These are phyloP conservation scores for Gaultheria prostrata DNA, from an alignment of 148 eudicot species.

Conservation along the genomic window DNA sequence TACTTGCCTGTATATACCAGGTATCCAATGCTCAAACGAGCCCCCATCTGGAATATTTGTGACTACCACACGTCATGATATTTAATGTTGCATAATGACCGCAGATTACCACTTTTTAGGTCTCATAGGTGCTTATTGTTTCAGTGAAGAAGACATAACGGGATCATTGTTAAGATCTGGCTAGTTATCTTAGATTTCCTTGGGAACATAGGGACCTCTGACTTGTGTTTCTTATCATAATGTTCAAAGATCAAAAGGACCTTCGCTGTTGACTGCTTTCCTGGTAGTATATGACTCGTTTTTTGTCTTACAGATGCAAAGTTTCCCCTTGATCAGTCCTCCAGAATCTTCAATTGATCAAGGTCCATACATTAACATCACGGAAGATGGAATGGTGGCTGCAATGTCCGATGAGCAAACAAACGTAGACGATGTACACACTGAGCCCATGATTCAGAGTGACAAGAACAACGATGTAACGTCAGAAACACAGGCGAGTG, in stretches of 20 bases:
- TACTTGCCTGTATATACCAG: not conserved
- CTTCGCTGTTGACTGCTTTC: not conserved
- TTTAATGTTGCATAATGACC: not conserved
- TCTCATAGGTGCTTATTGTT: not conserved
- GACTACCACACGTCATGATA: not conserved
- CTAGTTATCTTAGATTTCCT: not conserved
- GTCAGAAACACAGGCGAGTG: conserved; percentile 12
- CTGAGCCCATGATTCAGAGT: conserved; percentile 20
- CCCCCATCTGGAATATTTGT: not conserved
- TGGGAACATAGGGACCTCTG: not conserved
- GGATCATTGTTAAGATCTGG: not conserved
- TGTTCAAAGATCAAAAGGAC: not conserved
- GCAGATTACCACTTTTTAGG: not conserved
- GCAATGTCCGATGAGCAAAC: conserved; percentile 40
- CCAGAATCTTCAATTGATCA: conserved; percentile 59
- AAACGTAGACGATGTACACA: conserved; percentile 17
- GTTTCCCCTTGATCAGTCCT: conserved; percentile 24
- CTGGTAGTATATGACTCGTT: not conserved
- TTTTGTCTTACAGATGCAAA: conserved; percentile 32
- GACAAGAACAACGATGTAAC: conserved; percentile 20
- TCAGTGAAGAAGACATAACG: not conserved
- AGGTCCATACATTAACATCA: conserved; percentile 60
- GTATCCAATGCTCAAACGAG: not conserved
- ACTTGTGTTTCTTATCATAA: not conserved
- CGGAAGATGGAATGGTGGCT: conserved; percentile 56